Evolutionary conservation across 2,329 filamentous ascomycete species (phyloP).

Genomic region (Monosporascus sp.): DNA sequence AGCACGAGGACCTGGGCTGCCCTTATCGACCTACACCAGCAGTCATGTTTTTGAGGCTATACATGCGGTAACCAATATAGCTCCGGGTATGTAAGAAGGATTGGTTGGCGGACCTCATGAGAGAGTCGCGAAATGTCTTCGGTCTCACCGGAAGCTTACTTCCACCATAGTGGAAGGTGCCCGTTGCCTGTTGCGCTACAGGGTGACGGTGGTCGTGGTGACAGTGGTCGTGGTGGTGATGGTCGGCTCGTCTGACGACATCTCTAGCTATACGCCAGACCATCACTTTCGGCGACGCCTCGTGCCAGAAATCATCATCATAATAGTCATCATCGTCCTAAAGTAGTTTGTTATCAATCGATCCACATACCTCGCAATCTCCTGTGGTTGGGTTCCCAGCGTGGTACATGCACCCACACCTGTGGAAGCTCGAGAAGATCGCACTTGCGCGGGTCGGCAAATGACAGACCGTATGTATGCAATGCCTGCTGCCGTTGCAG

Average conservation of each 20-base stretch:
- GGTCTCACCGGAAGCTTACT: neutral
- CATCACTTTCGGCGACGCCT: too few relatives aligned
- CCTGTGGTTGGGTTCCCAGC: too few relatives aligned
- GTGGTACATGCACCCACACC: neutral
- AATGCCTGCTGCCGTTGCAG: slow-evolving; percentile 12
- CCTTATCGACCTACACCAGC: neutral
- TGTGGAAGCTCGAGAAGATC: neutral
- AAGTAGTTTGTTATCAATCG: too few relatives aligned
- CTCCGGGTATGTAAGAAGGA: neutral
- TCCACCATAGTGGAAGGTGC: neutral
- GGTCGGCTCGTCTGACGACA: too few relatives aligned
- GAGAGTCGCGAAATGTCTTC: neutral
- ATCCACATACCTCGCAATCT: slow-evolving; percentile 2
- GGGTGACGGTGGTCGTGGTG: neutral
- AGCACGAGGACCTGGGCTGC: neutral
- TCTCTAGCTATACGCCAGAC: too few relatives aligned
- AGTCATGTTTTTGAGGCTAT: neutral
- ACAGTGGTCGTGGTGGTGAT: too few relatives aligned
- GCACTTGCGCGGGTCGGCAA: neutral
- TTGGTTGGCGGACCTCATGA: neutral
- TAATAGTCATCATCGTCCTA: too few relatives aligned
- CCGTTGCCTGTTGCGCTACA: neutral
- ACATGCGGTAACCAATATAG: neutral
- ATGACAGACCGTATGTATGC: neutral
- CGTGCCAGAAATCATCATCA: too few relatives aligned